A percentile compares a stretch with the other conserved stretches of the same genome.
Evolutionary conservation across 306 rosid genomes (phyloP).

Genomic region (Betula pendula): DNA sequence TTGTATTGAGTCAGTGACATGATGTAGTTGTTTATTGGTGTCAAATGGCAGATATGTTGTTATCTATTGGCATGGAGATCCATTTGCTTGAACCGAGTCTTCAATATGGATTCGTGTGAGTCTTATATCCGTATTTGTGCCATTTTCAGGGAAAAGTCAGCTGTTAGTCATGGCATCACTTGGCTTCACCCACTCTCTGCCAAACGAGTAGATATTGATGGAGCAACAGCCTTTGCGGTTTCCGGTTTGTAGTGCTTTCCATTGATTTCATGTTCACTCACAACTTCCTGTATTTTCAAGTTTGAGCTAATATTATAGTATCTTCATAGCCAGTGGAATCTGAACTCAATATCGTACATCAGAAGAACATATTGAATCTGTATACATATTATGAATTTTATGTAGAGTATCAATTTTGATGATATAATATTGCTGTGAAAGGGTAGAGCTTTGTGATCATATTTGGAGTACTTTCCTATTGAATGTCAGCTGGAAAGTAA

Average conservation of each 20-base stretch:
- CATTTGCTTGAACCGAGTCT: neutral
- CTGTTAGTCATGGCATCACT: conserved; percentile 77
- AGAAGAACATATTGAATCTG: neutral
- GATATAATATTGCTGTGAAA: neutral
- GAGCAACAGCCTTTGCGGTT: conserved; percentile 70
- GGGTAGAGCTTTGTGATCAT: neutral
- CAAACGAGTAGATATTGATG: conserved; percentile 59
- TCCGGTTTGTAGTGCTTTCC: conserved; percentile 47
- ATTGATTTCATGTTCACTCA: neutral
- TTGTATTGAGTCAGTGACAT: neutral
- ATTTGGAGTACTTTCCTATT: neutral
- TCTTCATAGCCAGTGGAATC: neutral
- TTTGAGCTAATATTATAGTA: neutral
- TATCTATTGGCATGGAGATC: neutral
- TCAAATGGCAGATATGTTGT: neutral
- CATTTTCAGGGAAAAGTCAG: conserved; percentile 72
- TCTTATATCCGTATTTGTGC: neutral
- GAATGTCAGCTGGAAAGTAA: neutral
- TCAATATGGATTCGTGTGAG: neutral
- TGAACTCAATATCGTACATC: neutral
- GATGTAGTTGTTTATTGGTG: neutral
- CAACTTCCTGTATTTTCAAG: neutral
- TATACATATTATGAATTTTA: neutral
- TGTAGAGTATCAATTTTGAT: neutral
- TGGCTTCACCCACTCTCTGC: conserved; percentile 71